Evolutionary conservation across 345 rosid genomes (phyloP), one percentile per base, ranked within the genome.

Genomic region (Lepidium sativum): DNA sequence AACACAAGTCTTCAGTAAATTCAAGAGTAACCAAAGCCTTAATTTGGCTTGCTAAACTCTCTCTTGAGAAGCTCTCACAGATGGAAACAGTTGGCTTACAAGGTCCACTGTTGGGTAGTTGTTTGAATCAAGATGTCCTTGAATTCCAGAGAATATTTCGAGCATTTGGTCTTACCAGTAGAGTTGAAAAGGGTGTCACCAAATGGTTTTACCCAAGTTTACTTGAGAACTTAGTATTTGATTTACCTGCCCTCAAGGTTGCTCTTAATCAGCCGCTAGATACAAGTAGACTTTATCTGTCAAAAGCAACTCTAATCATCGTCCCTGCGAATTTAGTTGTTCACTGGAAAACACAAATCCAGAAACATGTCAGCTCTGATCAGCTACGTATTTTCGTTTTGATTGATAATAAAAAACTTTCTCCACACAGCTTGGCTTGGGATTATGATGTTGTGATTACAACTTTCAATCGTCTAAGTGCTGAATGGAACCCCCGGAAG

Each of bases 361-460:
- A 82, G 45, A 86, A 75, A 75, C 97, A 94, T 84, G 86, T 90
- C 63, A 75, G 81, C 69, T 79, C 83, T 58, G 86, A 80, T 53
- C 97, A 87, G 77, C 67, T 94, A 74, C 84, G 84, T 71, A 79
- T 94, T 73, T 80, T 81, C 71, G 70, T 87, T 63, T 86, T 92
- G 94, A 83, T 83, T 43, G 89, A 83, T 73, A 68, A 73, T 45
- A 84, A 65, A 77, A 81, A 76, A 48, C 79, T 80, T 78, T 82
- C 89, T 69, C 86, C 89, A 6, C 96, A 94, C 67, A 80, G 70
- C 82, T 83, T 94, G 75, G 99, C 99, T 9, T 94, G 99, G 97
- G 97, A 94, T 74, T 86, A 86, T 68, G 99, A 94, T 76, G 75
- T 94, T 74, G 91, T 94, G 75, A 83, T 94, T 56, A 94, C 97